Evolutionary conservation across 345 rosid species (phyloP).

Genomic region (Eucalyptus regnans): DNA sequence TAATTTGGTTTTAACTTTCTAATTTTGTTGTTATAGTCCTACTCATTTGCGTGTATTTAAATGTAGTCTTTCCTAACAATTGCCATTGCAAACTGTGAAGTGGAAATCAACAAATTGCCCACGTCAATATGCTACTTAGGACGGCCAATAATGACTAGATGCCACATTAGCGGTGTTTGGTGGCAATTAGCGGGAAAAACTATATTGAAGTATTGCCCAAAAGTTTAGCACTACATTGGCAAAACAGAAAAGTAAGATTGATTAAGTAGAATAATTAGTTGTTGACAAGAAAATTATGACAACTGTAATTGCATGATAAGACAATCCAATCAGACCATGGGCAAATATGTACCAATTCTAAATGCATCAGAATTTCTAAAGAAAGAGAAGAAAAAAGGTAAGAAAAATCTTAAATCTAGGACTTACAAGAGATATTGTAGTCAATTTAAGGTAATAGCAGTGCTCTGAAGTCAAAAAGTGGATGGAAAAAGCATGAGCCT

Average conservation of each 20-base stretch:
- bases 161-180: background rate
- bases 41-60: no score
- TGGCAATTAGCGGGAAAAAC: background rate
- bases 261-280: background rate
- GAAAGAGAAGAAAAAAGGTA: background rate
- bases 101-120: background rate
- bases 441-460: no score
- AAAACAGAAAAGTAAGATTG: background rate
- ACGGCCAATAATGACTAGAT: rapidly evolving
- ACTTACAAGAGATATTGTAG: background rate
- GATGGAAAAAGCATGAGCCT: rapidly evolving
- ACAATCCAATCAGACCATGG: background rate
- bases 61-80: background rate
- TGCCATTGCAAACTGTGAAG: background rate
- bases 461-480: background rate
- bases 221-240: no score
- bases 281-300: background rate
- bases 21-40: no score
- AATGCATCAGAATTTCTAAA: background rate
- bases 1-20: background rate
- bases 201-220: no score
- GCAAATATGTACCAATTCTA: no score
- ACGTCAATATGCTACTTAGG: rapidly evolving
- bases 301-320: background rate
- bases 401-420: no score